Conservation (phyloP, 106 monocot genomes). For the Agapanthus africanus region DNA sequence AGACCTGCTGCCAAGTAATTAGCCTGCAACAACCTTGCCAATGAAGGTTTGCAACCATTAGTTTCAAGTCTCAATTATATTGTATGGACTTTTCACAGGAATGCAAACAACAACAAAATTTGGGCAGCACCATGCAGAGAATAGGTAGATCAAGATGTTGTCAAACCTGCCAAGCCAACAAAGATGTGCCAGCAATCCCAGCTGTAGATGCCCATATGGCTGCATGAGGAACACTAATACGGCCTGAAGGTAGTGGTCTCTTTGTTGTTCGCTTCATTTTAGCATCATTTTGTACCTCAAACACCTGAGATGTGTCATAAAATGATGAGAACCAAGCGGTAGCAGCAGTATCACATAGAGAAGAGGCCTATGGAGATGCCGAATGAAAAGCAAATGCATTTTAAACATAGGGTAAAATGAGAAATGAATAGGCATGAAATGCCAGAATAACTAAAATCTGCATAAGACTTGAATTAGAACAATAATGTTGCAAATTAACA, state of each 20-base stretch:
- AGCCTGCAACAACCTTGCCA: slow-evolving; percentile 81
- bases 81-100: background rate
- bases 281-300: slow-evolving; percentile 89
- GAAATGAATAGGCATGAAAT: background rate
- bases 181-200: slow-evolving; percentile 67
- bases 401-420: background rate
- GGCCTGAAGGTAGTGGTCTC: slow-evolving; percentile 88
- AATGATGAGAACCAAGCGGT: background rate
- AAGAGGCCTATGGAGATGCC: no score
- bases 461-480: background rate
- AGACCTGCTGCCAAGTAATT: slow-evolving; percentile 81
- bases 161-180: slow-evolving; percentile 85
- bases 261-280: slow-evolving; percentile 84
- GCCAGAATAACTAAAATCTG: background rate
- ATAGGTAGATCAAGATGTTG: slow-evolving; percentile 5
- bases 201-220: slow-evolving; percentile 69
- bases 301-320: slow-evolving; percentile 41
- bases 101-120: background rate
- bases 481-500: background rate
- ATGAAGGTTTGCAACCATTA: slow-evolving; percentile 32
- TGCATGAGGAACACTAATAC: slow-evolving; percentile 73
- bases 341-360: background rate
- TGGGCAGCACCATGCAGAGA: background rate
- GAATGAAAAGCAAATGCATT: no score
- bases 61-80: slow-evolving; percentile 1